Conservation (phyloP, 305 asterid species). For the Fraxinus paxiana region DNA sequence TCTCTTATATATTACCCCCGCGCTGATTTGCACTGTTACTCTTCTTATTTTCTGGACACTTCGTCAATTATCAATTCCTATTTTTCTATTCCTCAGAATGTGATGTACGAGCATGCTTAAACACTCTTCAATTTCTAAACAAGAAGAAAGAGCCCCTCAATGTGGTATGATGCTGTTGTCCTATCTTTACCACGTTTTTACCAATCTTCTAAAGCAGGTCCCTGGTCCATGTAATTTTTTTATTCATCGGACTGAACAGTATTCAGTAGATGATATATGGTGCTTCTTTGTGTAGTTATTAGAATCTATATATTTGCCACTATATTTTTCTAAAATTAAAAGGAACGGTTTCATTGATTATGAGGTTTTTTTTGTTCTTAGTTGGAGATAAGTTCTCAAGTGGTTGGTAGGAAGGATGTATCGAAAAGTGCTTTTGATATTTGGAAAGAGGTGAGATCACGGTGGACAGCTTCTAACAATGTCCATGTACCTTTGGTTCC, state of each 20-base stretch:
- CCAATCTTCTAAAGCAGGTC: slow-evolving; percentile 18
- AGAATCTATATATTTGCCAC: slow-evolving; percentile 7
- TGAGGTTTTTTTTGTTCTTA: slow-evolving; percentile 27
- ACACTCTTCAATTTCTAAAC: slow-evolving; percentile 95
- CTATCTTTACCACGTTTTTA: slow-evolving; percentile 2
- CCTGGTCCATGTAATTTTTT: slow-evolving; percentile 10
- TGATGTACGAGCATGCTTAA: slow-evolving; percentile 90
- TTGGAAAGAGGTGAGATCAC: slow-evolving; percentile 87
- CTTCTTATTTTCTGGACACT: neutral
- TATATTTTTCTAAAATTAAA: neutral
- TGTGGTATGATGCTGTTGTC: slow-evolving; percentile 43
- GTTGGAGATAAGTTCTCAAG: slow-evolving; percentile 92
- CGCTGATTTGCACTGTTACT: neutral
- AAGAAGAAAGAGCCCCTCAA: slow-evolving; percentile 78
- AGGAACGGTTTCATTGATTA: slow-evolving; percentile 10
- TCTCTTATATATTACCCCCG: neutral
- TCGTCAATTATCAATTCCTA: neutral
- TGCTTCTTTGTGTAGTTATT: slow-evolving; percentile 10
- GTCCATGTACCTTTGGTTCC: slow-evolving; percentile 21
- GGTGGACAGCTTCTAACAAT: slow-evolving; percentile 13
- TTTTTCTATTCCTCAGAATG: slow-evolving; percentile 53
- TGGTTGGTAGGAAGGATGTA: slow-evolving; percentile 85
- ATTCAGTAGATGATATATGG: slow-evolving; percentile 4
- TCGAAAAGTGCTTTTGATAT: slow-evolving; percentile 80
- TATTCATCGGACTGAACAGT: neutral